phyloP scores from a whole-genome alignment of 176 grass and related monocot genomes.

The Alopecurus myosuroides region DNA sequence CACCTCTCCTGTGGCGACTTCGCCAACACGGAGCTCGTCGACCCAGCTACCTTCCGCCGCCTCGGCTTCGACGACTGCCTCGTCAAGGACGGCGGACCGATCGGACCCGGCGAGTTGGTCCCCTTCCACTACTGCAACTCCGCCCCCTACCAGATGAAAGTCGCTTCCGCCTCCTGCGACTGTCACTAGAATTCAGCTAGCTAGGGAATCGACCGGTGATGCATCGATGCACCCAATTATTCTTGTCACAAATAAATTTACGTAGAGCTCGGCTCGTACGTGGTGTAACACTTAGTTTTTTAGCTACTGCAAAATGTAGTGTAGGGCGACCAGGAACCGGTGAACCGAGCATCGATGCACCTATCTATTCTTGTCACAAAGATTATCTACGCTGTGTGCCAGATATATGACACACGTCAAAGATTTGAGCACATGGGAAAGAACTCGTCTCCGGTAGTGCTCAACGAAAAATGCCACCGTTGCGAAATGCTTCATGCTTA shows the following conservation, averaged over 20 bases:
- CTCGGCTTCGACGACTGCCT: conserved; percentile 3
- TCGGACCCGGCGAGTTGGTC: neutral
- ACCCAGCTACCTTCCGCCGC: neutral
- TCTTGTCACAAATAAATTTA: neutral
- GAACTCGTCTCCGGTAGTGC: too few relatives aligned
- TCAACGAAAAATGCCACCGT: too few relatives aligned
- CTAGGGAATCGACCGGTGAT: neutral
- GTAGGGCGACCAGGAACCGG: too few relatives aligned
- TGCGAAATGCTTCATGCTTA: too few relatives aligned
- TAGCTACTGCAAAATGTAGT: neutral
- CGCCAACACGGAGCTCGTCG: neutral
- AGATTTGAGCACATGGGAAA: too few relatives aligned
- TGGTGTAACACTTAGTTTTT: neutral
- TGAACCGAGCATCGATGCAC: too few relatives aligned
- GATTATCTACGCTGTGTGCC: too few relatives aligned
- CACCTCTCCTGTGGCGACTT: conserved; percentile 17
- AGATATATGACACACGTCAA: too few relatives aligned
- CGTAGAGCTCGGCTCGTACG: neutral
- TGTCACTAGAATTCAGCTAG: neutral
- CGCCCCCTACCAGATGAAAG: neutral
- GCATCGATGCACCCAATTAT: neutral
- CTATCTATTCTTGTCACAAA: too few relatives aligned
- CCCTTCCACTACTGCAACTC: conserved; percentile 13
- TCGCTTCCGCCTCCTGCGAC: neutral
- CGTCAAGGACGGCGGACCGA: neutral